Base-by-base conservation (phyloP, 495 filamentous ascomycete species). In the Oleoguttula mirabilis region DNA sequence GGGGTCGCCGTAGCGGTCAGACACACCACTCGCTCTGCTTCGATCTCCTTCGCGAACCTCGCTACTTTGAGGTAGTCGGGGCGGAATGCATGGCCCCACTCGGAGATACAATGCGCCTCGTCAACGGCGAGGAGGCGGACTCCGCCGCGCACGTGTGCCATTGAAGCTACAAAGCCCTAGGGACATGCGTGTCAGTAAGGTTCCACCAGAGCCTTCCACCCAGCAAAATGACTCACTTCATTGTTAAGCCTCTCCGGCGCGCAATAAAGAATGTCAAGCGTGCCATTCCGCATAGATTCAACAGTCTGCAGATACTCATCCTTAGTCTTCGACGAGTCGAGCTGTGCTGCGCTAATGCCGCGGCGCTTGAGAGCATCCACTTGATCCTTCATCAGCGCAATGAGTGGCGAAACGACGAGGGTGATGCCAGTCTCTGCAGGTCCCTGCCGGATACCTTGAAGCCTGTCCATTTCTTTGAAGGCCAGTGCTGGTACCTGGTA, bases 21-120 rank as follows among this genome's bases (percentile, higher is more conserved):
- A 0, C 88, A 88, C 70, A 98, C 88, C 36, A 94, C 66, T 17
- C 72, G 58, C 50, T 77, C 73, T 0, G 73, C 74, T 17, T 66
- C 45, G 35, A 73, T 62, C 50, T 78, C 75, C 11, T 64, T 60
- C 7, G 61, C 65, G 41, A 78, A 79, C 19, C 73, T 64, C 0
- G 90, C 88, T 3, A 95, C 80, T 6, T 77, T 77, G 2, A 77
- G 73, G 60, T 98, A 98, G 58, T 96, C 90, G 0, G 88, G 88
- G 23, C 90, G 79, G 56, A 98, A 98, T 56, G 96, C 90, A 53
- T 98, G 90, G 6, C 90, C 90, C 90, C 90, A 98, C 60, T 96
- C 84, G 60, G 87, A 94, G 17, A 98, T 88, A 58, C 90, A 98
- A 58, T 98, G 90, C 10, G 90, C 90, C 60, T 98, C 90, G 47